These are phyloP conservation scores for Zoysia matrella DNA, from an alignment of 202 grass and related monocot species.

Conservation along the genomic window DNA sequence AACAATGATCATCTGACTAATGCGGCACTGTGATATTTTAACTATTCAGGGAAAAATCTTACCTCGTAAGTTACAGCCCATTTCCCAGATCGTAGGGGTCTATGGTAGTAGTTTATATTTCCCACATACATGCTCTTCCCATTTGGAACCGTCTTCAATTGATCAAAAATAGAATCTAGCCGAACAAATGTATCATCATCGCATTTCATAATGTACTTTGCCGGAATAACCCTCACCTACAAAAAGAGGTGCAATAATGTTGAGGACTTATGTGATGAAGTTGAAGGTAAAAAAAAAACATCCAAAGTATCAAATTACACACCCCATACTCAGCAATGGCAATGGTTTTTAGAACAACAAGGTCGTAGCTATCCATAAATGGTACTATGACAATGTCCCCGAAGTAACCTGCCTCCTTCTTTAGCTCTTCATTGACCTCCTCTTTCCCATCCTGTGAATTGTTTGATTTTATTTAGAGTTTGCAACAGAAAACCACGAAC, in stretches of 20 bases:
- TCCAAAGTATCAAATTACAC: not conserved
- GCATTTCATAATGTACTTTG: constrained; percentile 95
- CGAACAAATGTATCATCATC: constrained; percentile 95
- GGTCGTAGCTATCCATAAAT: constrained; percentile 83
- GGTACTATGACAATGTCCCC: constrained; percentile 80
- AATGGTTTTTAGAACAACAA: constrained; percentile 81
- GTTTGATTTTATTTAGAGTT: not conserved
- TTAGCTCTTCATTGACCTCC: constrained; percentile 66
- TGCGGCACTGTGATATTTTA: not conserved
- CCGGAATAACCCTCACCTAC: constrained; percentile 63
- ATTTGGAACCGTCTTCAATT: constrained; percentile 62
- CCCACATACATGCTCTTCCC: constrained; percentile 80
- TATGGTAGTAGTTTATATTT: constrained; percentile 92
- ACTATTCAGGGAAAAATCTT: constrained; percentile 7
- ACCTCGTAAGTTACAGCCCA: constrained; percentile 41
- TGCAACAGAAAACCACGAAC: constrained; percentile 4
- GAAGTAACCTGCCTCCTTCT: constrained; percentile 74
- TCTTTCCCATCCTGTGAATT: constrained; percentile 49
- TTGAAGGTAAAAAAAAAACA: not conserved
- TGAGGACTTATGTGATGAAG: constrained; percentile 28
- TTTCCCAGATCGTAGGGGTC: constrained; percentile 82
- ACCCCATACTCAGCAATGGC: constrained; percentile 79
- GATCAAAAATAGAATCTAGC: constrained; percentile 69
- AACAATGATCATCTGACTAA: no score
- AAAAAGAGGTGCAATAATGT: not conserved